Percentiles rank a stretch among this genome's conserved stretches.
Conservation (phyloP, 2,329 filamentous ascomycete genomes). For the Cytospora leucostoma region DNA sequence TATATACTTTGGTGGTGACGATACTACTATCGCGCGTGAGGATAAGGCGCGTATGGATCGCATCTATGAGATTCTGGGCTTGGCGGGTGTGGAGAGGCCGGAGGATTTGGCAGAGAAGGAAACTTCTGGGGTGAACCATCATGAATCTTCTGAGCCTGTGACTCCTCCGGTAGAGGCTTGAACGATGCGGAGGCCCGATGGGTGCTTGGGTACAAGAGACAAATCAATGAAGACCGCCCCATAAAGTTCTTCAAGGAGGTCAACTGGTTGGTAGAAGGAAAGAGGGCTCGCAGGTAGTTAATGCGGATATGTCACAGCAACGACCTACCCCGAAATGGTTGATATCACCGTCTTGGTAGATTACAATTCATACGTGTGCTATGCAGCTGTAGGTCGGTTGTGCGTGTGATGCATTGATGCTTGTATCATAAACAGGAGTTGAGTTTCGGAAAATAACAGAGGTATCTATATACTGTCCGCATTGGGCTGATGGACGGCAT, state of each 20-base stretch:
- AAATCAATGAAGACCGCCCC: background rate
- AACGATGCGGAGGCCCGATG: background rate
- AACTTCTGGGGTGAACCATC: constrained; percentile 9
- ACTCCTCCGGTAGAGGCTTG: background rate
- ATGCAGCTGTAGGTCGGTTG: no score
- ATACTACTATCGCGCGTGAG: constrained; percentile 37
- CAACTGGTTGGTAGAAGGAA: background rate
- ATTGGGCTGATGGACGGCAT: no score
- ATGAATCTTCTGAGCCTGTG: background rate
- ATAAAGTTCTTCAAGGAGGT: no score
- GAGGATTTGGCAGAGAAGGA: constrained; percentile 29
- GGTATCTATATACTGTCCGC: no score
- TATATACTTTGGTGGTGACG: constrained; percentile 37
- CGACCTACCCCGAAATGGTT: no score
- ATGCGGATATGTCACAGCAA: no score
- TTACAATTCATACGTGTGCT: no score
- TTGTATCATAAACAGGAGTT: no score
- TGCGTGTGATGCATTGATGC: no score
- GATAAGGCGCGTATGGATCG: constrained; percentile 35
- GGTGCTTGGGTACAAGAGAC: background rate
- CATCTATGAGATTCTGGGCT: constrained; percentile 31
- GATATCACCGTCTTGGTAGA: no score
- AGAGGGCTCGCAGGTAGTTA: background rate
- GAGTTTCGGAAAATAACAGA: no score
- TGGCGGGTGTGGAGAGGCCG: constrained; percentile 34